Percentiles rank a stretch among this genome's conserved stretches.
Evolutionary conservation across 2,329 filamentous ascomycete genomes (phyloP).

Genomic region (Penicillium sumatraense): DNA sequence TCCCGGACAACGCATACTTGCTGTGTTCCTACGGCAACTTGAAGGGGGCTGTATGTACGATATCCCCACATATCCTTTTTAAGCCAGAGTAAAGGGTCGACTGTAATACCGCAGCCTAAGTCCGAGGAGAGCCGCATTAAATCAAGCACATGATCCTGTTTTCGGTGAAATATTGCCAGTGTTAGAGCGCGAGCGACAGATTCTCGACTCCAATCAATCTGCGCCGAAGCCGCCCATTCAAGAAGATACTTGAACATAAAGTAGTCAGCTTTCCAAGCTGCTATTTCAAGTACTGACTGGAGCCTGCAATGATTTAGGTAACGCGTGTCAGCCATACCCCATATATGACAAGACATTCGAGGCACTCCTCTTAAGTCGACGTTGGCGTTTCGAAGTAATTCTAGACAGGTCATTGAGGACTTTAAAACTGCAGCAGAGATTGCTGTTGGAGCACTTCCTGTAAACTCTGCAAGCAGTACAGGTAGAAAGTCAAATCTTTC

Average conservation of each 20-base stretch:
- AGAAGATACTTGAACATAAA: conserved; percentile 4
- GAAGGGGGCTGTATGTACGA: conserved; percentile 1
- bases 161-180: background rate
- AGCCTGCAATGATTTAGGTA: background rate
- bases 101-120: background rate
- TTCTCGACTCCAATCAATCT: background rate
- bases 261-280: background rate
- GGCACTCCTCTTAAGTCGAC: conserved; percentile 11
- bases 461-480: background rate
- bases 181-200: background rate
- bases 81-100: background rate
- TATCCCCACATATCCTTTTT: background rate
- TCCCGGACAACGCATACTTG: background rate
- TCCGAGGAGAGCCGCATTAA: background rate
- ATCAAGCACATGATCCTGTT: background rate
- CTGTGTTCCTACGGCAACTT: conserved; percentile 4
- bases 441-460: conserved; percentile 11
- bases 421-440: background rate
- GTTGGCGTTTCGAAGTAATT: conserved; percentile 8
- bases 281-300: conserved; percentile 9
- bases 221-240: background rate
- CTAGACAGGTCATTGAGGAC: background rate
- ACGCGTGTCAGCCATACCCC: background rate
- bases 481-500: background rate
- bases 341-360: background rate